Evolutionary conservation across 805 yeast species (phyloP).

Genomic region (Saturnispora quitensis): DNA sequence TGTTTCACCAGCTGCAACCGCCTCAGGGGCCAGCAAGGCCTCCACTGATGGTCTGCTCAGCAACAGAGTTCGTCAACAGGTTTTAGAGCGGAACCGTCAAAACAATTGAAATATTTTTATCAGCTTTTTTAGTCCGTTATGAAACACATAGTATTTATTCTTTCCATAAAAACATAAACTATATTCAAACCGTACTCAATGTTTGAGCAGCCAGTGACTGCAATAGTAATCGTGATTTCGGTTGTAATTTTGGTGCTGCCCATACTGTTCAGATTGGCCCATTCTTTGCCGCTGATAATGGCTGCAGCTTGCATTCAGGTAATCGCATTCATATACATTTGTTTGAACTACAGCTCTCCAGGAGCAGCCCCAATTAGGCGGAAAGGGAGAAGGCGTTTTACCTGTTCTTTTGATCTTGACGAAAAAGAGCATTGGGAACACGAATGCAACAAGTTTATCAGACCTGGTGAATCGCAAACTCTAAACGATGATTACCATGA

Average conservation of each 20-base stretch:
- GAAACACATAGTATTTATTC: neutral
- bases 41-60: conserved; percentile 6
- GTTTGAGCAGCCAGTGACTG: neutral
- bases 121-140: neutral
- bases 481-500: conserved; percentile 32
- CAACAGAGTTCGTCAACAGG: conserved; percentile 19
- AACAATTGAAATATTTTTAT: conserved; percentile 4
- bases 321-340: neutral
- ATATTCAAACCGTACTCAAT: neutral
- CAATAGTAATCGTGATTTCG: neutral
- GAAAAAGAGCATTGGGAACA: conserved; percentile 24
- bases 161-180: neutral
- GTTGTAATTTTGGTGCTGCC: conserved; percentile 7
- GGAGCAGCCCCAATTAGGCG: neutral
- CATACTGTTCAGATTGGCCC: conserved; percentile 4
- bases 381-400: neutral
- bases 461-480: conserved; percentile 9
- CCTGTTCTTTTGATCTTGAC: conserved; percentile 19
- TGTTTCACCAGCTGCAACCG: neutral
- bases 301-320: conserved; percentile 17
- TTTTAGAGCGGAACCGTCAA: conserved; percentile 19
- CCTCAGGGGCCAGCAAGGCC: conserved; percentile 2
- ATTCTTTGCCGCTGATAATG: conserved; percentile 7
- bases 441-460: conserved; percentile 15
- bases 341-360: neutral